These are phyloP conservation scores for Salvia hispanica DNA, from an alignment of 257 asterid genomes.

Conservation along the genomic window DNA sequence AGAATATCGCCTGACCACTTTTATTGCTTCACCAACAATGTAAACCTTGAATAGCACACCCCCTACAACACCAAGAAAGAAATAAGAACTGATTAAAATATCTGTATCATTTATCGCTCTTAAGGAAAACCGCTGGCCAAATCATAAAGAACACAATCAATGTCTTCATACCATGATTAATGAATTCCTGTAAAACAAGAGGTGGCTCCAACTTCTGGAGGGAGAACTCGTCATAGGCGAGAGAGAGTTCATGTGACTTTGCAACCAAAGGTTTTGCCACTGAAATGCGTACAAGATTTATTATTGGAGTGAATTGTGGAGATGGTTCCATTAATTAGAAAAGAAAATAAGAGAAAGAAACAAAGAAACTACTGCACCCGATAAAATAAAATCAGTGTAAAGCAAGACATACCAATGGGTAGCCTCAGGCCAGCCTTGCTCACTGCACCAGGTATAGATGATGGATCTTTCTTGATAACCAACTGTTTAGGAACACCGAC, in stretches of 20 bases:
- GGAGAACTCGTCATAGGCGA: conserved; percentile 83
- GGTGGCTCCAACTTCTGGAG: conserved; percentile 91
- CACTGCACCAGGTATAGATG: conserved; percentile 76
- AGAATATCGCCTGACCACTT: conserved; percentile 88
- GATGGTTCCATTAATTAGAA: background rate
- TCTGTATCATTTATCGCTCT: too few species aligned
- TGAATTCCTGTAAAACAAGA: conserved; percentile 91
- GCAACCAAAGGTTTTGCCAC: conserved; percentile 97
- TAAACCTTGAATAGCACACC: conserved; percentile 93
- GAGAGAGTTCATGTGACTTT: conserved; percentile 86
- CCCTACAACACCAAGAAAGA: conserved; percentile 49
- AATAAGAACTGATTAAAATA: background rate
- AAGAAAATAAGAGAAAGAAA: background rate
- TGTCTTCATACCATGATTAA: conserved; percentile 71
- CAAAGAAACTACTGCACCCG: background rate
- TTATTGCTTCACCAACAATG: conserved; percentile 89
- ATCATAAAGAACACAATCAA: conserved; percentile 4
- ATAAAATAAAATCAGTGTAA: background rate
- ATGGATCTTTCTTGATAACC: conserved; percentile 85
- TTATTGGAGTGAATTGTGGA: background rate
- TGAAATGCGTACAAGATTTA: conserved; percentile 29
- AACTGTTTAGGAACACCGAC: conserved; percentile 93
- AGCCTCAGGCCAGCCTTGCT: conserved; percentile 67
- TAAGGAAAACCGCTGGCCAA: background rate
- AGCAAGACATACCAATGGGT: conserved; percentile 65